Evolutionary conservation across 2,329 filamentous ascomycete species (phyloP).

Genomic region (Juglanconis juglandina): DNA sequence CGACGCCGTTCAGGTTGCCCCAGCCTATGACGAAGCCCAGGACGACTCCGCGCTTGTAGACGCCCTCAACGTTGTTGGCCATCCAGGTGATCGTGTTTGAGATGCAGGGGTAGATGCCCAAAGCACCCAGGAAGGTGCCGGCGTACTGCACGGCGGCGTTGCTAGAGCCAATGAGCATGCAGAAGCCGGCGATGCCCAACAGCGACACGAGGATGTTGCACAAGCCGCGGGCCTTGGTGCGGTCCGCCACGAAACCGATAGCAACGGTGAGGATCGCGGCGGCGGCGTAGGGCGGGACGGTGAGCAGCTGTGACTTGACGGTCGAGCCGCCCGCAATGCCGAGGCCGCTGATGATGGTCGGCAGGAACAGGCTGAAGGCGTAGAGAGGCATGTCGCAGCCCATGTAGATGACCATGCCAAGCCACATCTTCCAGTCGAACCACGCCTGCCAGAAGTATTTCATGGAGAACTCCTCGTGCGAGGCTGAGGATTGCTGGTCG

Average conservation of each 20-base stretch:
- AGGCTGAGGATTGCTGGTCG: constrained; percentile 66
- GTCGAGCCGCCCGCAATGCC: constrained; percentile 37
- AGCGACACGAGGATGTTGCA: constrained; percentile 74
- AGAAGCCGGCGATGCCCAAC: constrained; percentile 72
- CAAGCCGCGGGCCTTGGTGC: constrained; percentile 66
- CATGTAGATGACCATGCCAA: constrained; percentile 47
- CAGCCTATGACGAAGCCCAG: constrained; percentile 87
- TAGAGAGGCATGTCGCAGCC: constrained; percentile 48
- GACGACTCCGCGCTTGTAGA: constrained; percentile 86
- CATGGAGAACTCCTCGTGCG: constrained; percentile 68
- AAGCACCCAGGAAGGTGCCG: constrained; percentile 77
- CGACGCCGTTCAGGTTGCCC: constrained; percentile 88
- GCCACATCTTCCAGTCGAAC: constrained; percentile 72
- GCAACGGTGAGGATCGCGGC: constrained; percentile 67
- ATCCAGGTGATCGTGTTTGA: constrained; percentile 86
- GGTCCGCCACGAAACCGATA: constrained; percentile 74
- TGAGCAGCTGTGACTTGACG: constrained; percentile 61
- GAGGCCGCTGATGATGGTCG: constrained; percentile 49
- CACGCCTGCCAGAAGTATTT: constrained; percentile 67
- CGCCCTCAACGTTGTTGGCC: constrained; percentile 83
- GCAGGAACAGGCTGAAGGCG: constrained; percentile 53
- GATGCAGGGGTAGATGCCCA: constrained; percentile 86
- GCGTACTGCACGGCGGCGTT: constrained; percentile 71
- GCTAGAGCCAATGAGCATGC: constrained; percentile 68
- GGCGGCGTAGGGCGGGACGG: constrained; percentile 71